A percentile compares a stretch with the other conserved stretches of the same genome.
Evolutionary conservation across 139 green algal species (phyloP).

Genomic region (Auxenochlorella pyrenoidosa): DNA sequence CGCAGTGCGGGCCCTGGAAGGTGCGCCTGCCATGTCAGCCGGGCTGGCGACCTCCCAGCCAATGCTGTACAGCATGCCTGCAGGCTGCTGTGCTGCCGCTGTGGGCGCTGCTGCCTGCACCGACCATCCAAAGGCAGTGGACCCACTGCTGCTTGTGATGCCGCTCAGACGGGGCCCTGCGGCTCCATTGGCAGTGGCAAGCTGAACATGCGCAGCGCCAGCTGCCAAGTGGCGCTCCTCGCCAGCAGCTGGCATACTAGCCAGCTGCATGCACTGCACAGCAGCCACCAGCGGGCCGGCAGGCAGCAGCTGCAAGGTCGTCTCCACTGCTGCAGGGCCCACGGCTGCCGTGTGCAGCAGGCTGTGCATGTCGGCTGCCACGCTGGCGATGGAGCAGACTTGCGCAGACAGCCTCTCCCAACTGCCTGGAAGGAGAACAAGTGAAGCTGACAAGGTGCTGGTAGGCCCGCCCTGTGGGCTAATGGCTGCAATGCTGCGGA

Average conservation of each 20-base stretch:
- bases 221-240: neutral
- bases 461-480: neutral
- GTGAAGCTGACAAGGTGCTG: neutral
- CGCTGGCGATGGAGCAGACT: neutral
- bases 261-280: neutral
- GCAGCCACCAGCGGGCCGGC: neutral
- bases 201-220: no score
- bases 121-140: no score
- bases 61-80: conserved; percentile 18
- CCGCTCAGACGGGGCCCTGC: neutral
- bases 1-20: neutral
- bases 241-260: neutral
- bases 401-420: neutral
- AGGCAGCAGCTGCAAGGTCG: neutral
- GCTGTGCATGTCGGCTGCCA: neutral
- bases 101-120: neutral
- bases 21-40: neutral
- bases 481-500: neutral
- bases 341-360: conserved; percentile 8
- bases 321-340: neutral
- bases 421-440: neutral
- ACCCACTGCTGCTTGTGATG: neutral
- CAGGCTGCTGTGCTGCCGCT: neutral
- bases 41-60: conserved; percentile 11
- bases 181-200: no score